Conservation (phyloP, 441 rosid genomes). For the Gossypium laxum region DNA sequence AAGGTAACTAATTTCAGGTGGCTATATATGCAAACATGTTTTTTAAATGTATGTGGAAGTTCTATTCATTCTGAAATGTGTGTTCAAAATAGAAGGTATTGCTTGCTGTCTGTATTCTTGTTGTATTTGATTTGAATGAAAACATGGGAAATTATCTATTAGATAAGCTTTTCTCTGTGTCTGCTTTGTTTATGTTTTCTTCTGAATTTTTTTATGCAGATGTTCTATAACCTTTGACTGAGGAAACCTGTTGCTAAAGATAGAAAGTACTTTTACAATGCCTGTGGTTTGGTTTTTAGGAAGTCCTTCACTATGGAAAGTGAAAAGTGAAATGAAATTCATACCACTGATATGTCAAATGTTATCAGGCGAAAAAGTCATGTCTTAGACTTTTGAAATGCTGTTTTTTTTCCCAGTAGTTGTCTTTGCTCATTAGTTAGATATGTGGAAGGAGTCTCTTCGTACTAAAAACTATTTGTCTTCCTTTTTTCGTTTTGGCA, state of each 20-base stretch:
- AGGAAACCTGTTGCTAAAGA: background rate
- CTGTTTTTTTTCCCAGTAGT: background rate
- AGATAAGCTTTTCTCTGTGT: background rate
- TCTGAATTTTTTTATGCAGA: constrained; percentile 1
- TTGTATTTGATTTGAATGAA: background rate
- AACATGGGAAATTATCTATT: background rate
- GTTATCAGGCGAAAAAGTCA: background rate
- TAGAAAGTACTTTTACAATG: background rate
- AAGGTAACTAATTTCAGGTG: constrained; percentile 40
- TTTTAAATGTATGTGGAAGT: background rate
- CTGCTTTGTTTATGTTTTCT: background rate
- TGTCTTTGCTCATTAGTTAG: background rate
- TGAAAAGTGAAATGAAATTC: background rate
- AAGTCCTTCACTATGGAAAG: background rate
- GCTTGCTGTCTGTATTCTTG: background rate
- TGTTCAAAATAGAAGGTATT: background rate
- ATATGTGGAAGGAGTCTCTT: background rate
- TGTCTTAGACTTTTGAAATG: background rate
- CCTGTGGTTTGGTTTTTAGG: background rate
- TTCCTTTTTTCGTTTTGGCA: background rate
- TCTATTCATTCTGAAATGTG: background rate
- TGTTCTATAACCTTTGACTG: background rate
- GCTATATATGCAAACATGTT: background rate
- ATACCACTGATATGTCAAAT: background rate
- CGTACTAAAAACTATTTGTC: background rate